Percentiles rank a stretch among this genome's conserved stretches.
phyloP scores from a whole-genome alignment of 1,284 basidiomycete species.

The Trichosporon sp. region DNA sequence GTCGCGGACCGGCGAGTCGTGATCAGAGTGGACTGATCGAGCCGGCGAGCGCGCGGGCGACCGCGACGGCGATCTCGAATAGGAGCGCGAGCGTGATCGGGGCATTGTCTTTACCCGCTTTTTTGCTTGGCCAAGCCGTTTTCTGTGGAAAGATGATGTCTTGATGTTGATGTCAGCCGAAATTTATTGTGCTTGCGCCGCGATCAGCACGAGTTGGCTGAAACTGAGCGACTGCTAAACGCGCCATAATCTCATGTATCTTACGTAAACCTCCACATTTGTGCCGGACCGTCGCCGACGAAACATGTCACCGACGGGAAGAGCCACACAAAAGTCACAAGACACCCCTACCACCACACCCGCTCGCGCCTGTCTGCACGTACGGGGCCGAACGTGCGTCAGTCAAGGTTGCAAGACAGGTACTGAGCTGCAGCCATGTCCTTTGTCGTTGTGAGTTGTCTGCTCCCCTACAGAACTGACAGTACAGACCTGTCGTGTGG shows the following conservation, averaged over 20 bases:
- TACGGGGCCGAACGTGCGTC: not conserved
- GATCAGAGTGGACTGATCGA: not conserved
- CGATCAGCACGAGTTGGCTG: not conserved
- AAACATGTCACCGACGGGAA: not conserved
- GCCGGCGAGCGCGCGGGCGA: slow-evolving; percentile 4
- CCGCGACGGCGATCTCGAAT: slow-evolving; percentile 9
- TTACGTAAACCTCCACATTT: not conserved
- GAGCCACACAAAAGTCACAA: not conserved
- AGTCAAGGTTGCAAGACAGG: not conserved
- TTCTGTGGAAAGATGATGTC: not conserved
- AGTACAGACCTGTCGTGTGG: not conserved
- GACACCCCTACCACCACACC: not conserved
- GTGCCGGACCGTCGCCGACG: not conserved
- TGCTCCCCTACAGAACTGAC: not conserved
- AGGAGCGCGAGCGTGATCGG: slow-evolving; percentile 1
- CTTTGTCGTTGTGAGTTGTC: not conserved
- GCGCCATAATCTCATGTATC: not conserved
- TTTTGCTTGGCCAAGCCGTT: not conserved
- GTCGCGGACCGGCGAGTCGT: not conserved
- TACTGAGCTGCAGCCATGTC: not conserved
- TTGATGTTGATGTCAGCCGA: no score
- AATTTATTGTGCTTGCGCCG: no score
- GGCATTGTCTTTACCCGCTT: slow-evolving; percentile 5
- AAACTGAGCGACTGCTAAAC: not conserved
- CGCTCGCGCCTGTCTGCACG: not conserved